Evolutionary conservation across 2,329 filamentous ascomycete species (phyloP).

Genomic region (Fusarium sp.): DNA sequence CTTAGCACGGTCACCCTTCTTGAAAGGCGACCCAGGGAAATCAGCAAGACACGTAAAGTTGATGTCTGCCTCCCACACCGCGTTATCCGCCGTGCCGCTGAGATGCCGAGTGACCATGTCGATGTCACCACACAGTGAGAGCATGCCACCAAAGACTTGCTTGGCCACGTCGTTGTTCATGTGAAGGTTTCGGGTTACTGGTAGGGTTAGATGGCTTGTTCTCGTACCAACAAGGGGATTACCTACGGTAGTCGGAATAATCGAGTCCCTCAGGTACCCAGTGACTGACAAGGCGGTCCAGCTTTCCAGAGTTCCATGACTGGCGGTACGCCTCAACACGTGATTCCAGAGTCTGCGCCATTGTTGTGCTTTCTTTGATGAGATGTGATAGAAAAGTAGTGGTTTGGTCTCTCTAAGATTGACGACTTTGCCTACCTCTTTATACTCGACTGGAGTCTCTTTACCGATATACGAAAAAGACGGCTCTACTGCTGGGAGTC

Average conservation of each 20-base stretch:
- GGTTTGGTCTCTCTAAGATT: too few relatives aligned
- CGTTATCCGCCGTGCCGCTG: background rate
- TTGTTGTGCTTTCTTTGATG: background rate
- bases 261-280: slow-evolving; percentile 6
- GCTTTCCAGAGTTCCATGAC: slow-evolving; percentile 6
- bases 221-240: background rate
- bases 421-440: too few relatives aligned
- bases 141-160: slow-evolving; percentile 8
- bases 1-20: slow-evolving; percentile 4
- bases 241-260: slow-evolving; percentile 10
- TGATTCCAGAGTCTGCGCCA: background rate
- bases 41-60: slow-evolving; percentile 6
- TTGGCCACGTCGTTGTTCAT: slow-evolving; percentile 4
- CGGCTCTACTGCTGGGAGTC: too few relatives aligned
- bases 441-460: too few relatives aligned
- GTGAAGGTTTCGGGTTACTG: slow-evolving; percentile 5
- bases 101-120: slow-evolving; percentile 2
- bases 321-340: slow-evolving; percentile 6
- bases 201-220: background rate
- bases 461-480: too few relatives aligned
- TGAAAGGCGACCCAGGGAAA: slow-evolving; percentile 8
- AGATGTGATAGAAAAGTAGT: too few relatives aligned
- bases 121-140: slow-evolving; percentile 5
- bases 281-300: background rate
- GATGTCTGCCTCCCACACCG: slow-evolving; percentile 5